Evolutionary conservation across 225 moss, liverwort and hornwort species (phyloP).

Genomic region (Thuidium tamariscinum): DNA sequence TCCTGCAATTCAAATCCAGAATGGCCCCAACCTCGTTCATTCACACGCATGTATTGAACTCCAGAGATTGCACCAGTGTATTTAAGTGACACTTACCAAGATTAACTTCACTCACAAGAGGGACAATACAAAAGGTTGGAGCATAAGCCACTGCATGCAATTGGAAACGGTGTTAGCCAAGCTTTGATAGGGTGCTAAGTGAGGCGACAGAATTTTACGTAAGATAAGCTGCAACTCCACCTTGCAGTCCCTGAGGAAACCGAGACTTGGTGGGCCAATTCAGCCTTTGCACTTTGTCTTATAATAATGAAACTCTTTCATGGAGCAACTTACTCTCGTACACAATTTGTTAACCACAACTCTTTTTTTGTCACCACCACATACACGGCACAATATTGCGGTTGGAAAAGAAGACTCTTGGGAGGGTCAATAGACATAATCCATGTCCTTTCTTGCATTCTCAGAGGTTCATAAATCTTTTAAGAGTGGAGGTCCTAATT

Average conservation of each 20-base stretch:
- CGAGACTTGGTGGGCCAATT: not conserved
- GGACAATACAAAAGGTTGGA: not conserved
- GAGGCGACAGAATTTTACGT: not conserved
- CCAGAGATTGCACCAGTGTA: not conserved
- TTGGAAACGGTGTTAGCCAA: not conserved
- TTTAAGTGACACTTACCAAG: not conserved
- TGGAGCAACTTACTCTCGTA: not conserved
- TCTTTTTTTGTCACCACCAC: not conserved
- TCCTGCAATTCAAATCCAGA: slow-evolving; percentile 20
- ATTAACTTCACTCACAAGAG: not conserved
- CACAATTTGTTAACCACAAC: not conserved
- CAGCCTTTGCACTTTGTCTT: not conserved
- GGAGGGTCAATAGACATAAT: not conserved
- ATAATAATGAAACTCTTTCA: not conserved
- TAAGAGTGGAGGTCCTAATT: not conserved
- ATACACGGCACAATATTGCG: not conserved
- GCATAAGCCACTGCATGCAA: not conserved
- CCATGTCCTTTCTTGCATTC: not conserved
- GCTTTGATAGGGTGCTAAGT: not conserved
- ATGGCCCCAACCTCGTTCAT: not conserved
- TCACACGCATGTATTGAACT: not conserved
- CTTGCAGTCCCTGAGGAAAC: not conserved
- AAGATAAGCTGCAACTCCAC: not conserved
- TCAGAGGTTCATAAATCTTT: not conserved
- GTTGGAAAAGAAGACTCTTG: not conserved